Evolutionary conservation across 140 eudicot genomes (phyloP), one percentile per base, ranked within the genome.

Genomic region (Ambrosia hybrid): DNA sequence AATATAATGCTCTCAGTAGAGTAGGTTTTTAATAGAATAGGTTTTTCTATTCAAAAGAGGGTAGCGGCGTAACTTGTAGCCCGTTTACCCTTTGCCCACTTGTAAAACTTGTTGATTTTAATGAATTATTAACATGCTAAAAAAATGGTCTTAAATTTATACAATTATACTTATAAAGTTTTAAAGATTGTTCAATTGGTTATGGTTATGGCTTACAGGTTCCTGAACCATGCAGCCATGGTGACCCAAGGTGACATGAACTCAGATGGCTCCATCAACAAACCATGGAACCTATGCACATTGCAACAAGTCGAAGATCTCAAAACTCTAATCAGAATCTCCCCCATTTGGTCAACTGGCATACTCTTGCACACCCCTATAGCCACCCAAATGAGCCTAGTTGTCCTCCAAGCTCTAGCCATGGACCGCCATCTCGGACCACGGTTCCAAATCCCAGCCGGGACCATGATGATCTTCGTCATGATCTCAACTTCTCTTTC

Each of bases 381-480:
- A 49, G 92, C 80, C 53, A 76, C 64, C 72, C 86, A 81, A 52
- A 68, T 70, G 55, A 81, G 92, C 77, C 60, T 86, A 10, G 39
- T 72, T 2, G 78, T 86, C 81, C 92, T 86, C 57, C 89, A 86
- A 72, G 86, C 89, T 13, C 75, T 86, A 30, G 68, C 83, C 67
- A 79, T 86, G 92, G 85, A 86, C 74, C 89, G 87, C 13, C 87
- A 79, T 17, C 59, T 86, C 12, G 85, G 89, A 3, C 77, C 80
- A 4, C 67, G 63, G 37, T 83, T 86, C 81, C 73, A 73, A 55
- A 73, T 84, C 73, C 79, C 92, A 57, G 86, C 89, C 2, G 89
- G 85, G 5, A 63, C 83, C 16, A 83, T 83, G 73, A 41, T 81
- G 21, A 77, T 86, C 67, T 83, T 86, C 26, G 74, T 79, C 10